phyloP scores from a whole-genome alignment of 192 early-diverging fungal species.

The Rhizophagus prolifer region DNA sequence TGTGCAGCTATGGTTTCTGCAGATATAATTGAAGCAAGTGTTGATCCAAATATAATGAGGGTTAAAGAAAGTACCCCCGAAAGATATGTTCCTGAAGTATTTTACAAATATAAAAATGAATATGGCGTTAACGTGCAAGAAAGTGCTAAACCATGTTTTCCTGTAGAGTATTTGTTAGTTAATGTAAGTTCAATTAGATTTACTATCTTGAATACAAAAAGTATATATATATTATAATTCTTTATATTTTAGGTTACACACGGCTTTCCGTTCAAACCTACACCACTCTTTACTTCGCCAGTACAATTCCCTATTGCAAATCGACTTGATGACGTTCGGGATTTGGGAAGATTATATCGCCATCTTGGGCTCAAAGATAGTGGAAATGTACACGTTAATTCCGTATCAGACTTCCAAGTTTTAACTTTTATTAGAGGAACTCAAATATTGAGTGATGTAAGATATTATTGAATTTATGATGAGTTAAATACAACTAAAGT shows the following conservation, averaged over 20 bases:
- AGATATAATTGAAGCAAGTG: conserved; percentile 88
- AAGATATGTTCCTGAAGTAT: conserved; percentile 94
- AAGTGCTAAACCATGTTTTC: conserved; percentile 93
- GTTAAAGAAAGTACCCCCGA: conserved; percentile 69
- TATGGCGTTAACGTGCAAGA: conserved; percentile 86
- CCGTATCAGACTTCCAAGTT: conserved; percentile 85
- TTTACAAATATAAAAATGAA: conserved; percentile 95
- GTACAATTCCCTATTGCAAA: conserved; percentile 77
- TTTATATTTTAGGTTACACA: conserved; percentile 64
- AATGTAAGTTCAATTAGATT: conserved; percentile 59
- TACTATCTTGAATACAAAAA: conserved; percentile 16
- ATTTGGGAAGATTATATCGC: conserved; percentile 57
- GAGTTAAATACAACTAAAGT: too few species aligned
- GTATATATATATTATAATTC: background rate
- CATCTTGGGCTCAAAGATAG: conserved; percentile 44
- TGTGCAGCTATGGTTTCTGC: conserved; percentile 87
- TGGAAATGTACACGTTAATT: conserved; percentile 41
- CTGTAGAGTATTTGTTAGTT: conserved; percentile 93
- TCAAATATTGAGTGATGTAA: conserved; percentile 58
- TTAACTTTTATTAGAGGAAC: conserved; percentile 68
- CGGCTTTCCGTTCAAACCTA: conserved; percentile 83
- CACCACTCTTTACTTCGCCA: conserved; percentile 69
- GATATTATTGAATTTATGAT: too few species aligned
- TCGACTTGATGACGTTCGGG: conserved; percentile 59
- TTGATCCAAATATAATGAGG: conserved; percentile 82